Evolutionary conservation across 768 basidiomycete species (phyloP).

Genomic region (Ramaria sp.): DNA sequence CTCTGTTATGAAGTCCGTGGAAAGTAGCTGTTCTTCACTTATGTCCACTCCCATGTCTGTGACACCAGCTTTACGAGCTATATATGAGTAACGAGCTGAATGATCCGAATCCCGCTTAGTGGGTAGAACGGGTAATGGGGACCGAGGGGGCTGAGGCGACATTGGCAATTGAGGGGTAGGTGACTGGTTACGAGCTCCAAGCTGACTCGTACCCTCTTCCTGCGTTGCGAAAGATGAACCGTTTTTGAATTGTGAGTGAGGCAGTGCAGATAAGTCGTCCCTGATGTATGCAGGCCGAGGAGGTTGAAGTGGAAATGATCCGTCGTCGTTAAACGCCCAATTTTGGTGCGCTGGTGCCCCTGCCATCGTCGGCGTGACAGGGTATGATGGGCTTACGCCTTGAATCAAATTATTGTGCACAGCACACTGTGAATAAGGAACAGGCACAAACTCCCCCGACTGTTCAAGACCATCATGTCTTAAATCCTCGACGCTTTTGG

Average conservation of each 20-base stretch:
- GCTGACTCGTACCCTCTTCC: neutral
- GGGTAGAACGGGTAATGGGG: conserved; percentile 12
- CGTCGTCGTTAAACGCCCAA: neutral
- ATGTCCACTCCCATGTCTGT: conserved; percentile 46
- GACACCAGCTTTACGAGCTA: conserved; percentile 53
- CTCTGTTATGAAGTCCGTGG: conserved; percentile 51
- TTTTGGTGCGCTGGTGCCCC: neutral
- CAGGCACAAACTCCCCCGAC: neutral
- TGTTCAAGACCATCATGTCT: neutral
- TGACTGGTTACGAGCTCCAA: conserved; percentile 10
- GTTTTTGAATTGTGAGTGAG: neutral
- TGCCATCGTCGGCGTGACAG: neutral
- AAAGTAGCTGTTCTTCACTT: conserved; percentile 44
- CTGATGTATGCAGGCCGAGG: neutral
- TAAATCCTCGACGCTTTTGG: neutral
- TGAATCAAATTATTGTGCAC: neutral
- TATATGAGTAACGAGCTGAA: conserved; percentile 24
- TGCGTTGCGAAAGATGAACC: neutral
- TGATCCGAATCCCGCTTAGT: conserved; percentile 2
- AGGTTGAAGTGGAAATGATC: conserved; percentile 1
- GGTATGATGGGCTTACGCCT: neutral
- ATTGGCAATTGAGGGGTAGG: conserved; percentile 37
- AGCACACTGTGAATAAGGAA: neutral
- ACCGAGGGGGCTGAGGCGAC: conserved; percentile 20
- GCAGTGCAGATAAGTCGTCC: neutral